phyloP scores from a whole-genome alignment of 2,329 filamentous ascomycete genomes.

The Talaromyces sp. region DNA sequence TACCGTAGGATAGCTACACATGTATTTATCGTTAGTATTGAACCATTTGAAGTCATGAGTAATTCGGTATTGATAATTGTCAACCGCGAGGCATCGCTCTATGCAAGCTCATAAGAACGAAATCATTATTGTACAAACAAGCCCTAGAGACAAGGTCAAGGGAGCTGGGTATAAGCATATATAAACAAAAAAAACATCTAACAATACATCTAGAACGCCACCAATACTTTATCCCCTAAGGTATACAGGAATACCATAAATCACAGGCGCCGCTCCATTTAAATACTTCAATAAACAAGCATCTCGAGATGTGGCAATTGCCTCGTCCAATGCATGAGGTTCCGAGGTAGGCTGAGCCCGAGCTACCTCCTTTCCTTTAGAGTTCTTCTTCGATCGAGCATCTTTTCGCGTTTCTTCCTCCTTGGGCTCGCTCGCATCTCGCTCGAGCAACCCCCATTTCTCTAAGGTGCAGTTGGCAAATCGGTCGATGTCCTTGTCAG shows the following conservation, averaged over 20 bases:
- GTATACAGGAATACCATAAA: conserved; percentile 94
- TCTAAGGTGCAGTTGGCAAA: conserved; percentile 77
- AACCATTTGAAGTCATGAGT: background rate
- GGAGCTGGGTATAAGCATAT: background rate
- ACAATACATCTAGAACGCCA: background rate
- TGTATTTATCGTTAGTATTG: background rate
- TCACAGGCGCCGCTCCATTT: conserved; percentile 87
- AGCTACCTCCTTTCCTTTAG: background rate
- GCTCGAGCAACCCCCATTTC: conserved; percentile 74
- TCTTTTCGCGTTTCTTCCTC: conserved; percentile 24
- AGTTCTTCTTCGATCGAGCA: conserved; percentile 17
- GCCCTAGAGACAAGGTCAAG: background rate
- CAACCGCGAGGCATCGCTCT: background rate
- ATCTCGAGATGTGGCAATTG: conserved; percentile 67
- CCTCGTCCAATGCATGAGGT: conserved; percentile 65
- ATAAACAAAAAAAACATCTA: background rate
- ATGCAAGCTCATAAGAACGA: background rate
- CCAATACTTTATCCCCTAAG: conserved; percentile 38
- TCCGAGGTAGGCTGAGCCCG: conserved; percentile 19
- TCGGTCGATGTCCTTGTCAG: conserved; percentile 93
- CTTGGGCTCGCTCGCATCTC: conserved; percentile 17
- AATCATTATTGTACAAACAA: background rate
- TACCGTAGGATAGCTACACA: too few relatives aligned
- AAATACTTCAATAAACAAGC: conserved; percentile 86
- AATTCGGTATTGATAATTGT: background rate